Base-by-base conservation (phyloP, 257 asterid species). In the Przewalskia tangutica region DNA sequence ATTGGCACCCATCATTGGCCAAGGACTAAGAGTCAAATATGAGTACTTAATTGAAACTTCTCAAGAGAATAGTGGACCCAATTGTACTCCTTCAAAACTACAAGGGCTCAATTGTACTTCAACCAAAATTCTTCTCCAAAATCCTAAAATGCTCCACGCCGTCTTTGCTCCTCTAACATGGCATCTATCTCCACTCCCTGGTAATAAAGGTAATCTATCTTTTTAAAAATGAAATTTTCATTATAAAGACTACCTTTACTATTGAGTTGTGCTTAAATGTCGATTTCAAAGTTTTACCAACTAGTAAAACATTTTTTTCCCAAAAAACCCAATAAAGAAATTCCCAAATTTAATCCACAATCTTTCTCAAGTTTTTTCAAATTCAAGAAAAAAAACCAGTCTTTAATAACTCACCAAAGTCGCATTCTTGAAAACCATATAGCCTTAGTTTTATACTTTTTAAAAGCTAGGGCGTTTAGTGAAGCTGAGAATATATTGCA, bases 381-480 rank as follows among this genome's bases (percentile, higher is more conserved):
- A 27, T 88, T 88, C 77, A 85, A 90, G 71, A 83, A 67, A 79
- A 58, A 66, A 23, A 85, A 86, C 77, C 79, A 42, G 16, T 64
- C 32, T 27, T 27, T 27, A 27, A 27, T 27, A 27, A 27, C 32
- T 27, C 32, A 27, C 32, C 32, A 27, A 13, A 90, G 81, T 68
- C 97, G 85, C 85, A 85, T 87, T 81, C 91, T 92, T 79, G 85
- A 91, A 85, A 84, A 92, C 65, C 97, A 89, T 73, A 5, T 91
- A 27, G 23, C 75, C 20, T 2, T 65, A 6, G 13, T 6, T 36
- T 2, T 36, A 8, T 91, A 97, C 20, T 87, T 95, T 18, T 90
- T 92, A 53, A 84, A 81, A 53, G 84, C 81, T 66, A 84, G 85
- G 67, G 88, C 85, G 64, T 95, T 91, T 65, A 85, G 85, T 5